These are phyloP conservation scores for Gnomoniopsis smithogilvyi DNA, from an alignment of 2,329 filamentous ascomycete genomes.

Conservation along the genomic window DNA sequence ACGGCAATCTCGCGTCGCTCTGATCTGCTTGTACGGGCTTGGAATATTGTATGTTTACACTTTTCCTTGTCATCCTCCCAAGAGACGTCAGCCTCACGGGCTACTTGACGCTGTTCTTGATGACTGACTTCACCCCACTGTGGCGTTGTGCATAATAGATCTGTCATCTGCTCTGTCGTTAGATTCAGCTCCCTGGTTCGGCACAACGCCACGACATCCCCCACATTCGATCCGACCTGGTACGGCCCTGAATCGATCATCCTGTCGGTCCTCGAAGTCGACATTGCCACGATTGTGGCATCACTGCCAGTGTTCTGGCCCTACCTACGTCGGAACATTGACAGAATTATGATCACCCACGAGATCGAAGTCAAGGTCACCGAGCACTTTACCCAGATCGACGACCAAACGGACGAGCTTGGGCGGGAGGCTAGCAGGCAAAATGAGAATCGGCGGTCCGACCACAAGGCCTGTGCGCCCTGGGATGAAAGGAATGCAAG, in stretches of 20 bases:
- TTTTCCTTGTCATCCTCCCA: too few relatives aligned
- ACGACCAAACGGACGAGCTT: neutral
- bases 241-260: slow-evolving; percentile 24
- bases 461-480: neutral
- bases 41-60: slow-evolving; percentile 19
- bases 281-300: slow-evolving; percentile 25
- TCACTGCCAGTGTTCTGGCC: slow-evolving; percentile 30
- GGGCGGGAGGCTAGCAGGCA: neutral
- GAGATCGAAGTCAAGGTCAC: slow-evolving; percentile 24
- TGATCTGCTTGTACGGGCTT: slow-evolving; percentile 7
- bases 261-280: slow-evolving; percentile 26
- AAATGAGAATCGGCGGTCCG: neutral
- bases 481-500: neutral
- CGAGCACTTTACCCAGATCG: slow-evolving; percentile 10
- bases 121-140: neutral
- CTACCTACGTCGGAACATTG: slow-evolving; percentile 22
- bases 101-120: neutral
- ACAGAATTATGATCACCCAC: slow-evolving; percentile 25
- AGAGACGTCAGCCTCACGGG: too few relatives aligned
- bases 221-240: slow-evolving; percentile 25
- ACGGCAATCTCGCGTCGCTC: slow-evolving; percentile 6
- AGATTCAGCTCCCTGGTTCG: slow-evolving; percentile 22
- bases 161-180: slow-evolving; percentile 22
- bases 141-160: slow-evolving; percentile 5
- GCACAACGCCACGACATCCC: slow-evolving; percentile 20